A percentile compares a stretch with the other conserved stretches of the same genome.
These are phyloP conservation scores for Pleurotus tuber-regium DNA, from an alignment of 768 basidiomycete species.

Conservation along the genomic window DNA sequence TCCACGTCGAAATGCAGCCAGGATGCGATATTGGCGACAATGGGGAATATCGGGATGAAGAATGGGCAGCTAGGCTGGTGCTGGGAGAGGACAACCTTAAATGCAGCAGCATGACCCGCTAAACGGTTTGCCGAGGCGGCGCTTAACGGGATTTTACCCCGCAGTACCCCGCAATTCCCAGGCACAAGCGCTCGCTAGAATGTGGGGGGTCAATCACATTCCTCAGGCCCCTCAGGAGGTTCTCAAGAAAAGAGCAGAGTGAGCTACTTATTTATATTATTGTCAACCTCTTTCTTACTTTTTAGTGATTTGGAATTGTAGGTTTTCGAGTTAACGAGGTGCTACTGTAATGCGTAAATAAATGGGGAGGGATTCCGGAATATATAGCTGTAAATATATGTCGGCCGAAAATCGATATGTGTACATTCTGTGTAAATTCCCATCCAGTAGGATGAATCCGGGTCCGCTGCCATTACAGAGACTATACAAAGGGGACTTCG, in stretches of 20 bases:
- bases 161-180: conserved; percentile 6
- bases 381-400: too few relatives aligned
- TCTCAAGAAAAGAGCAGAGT: background rate
- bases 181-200: background rate
- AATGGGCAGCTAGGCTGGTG: background rate
- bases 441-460: too few relatives aligned
- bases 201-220: background rate
- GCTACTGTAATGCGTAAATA: too few relatives aligned
- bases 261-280: too few relatives aligned
- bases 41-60: background rate
- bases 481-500: background rate
- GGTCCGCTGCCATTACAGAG: background rate
- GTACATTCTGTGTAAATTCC: too few relatives aligned
- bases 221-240: background rate
- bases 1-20: too few relatives aligned
- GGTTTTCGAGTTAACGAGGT: too few relatives aligned
- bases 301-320: too few relatives aligned
- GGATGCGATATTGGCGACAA: too few relatives aligned
- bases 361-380: too few relatives aligned
- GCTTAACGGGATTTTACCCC: conserved; percentile 1
- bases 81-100: conserved; percentile 1
- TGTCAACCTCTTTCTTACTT: too few relatives aligned
- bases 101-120: conserved; percentile 4
- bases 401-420: too few relatives aligned
- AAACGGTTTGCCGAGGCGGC: conserved; percentile 5